Evolutionary conservation across 2,329 filamentous ascomycete genomes (phyloP).

Genomic region (Oidium heveae): DNA sequence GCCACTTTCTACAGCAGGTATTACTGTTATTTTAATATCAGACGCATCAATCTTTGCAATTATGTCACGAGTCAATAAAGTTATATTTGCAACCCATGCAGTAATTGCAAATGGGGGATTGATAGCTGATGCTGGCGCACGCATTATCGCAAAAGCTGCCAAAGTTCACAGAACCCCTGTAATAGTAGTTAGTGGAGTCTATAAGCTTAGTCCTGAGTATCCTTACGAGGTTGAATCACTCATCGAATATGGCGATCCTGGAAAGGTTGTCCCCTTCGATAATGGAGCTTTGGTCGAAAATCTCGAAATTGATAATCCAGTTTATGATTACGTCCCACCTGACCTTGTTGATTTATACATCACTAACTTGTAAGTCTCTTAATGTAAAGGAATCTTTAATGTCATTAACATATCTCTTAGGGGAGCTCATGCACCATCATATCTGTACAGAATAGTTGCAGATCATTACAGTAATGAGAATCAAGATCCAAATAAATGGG

Average conservation of each 20-base stretch:
- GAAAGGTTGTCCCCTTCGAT: constrained; percentile 49
- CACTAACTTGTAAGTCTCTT: constrained; percentile 44
- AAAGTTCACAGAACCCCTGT: constrained; percentile 63
- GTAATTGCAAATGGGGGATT: constrained; percentile 76
- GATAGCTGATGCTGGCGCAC: constrained; percentile 61
- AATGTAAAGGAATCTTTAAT: not conserved
- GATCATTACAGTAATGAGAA: constrained; percentile 32
- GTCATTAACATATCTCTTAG: constrained; percentile 15
- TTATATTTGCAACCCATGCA: constrained; percentile 67
- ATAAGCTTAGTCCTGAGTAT: constrained; percentile 79
- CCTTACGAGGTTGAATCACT: constrained; percentile 60
- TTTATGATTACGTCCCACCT: constrained; percentile 61
- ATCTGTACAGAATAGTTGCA: constrained; percentile 45
- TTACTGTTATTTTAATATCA: constrained; percentile 60
- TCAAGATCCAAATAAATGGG: too few relatives aligned
- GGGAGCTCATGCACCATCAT: constrained; percentile 42
- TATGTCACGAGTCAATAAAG: constrained; percentile 89
- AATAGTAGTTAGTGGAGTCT: constrained; percentile 71
- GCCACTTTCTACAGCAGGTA: constrained; percentile 50
- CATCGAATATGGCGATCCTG: constrained; percentile 68
- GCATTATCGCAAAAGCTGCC: constrained; percentile 62
- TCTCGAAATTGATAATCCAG: constrained; percentile 51
- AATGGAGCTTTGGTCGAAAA: constrained; percentile 58
- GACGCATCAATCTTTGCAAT: constrained; percentile 75
- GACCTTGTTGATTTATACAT: constrained; percentile 61